These are phyloP conservation scores for Aspergillus funiculosus DNA, from an alignment of 495 filamentous ascomycete species.

Conservation along the genomic window DNA sequence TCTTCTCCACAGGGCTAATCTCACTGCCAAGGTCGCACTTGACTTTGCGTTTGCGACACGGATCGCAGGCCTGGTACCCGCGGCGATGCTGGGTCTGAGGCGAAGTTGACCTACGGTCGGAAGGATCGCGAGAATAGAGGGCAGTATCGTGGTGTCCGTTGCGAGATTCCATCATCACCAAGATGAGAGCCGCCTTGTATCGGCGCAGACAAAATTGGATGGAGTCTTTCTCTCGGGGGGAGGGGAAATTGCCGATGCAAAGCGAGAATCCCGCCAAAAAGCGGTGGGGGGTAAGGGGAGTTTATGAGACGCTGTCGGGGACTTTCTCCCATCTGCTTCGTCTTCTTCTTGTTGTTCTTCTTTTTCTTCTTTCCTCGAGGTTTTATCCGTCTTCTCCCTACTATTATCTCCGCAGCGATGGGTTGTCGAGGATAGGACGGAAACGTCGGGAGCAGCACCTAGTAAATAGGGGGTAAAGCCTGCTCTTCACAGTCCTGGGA, in stretches of 20 bases:
- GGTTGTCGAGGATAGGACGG: not conserved
- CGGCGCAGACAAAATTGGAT: constrained; percentile 24
- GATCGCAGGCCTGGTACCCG: constrained; percentile 84
- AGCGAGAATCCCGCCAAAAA: constrained; percentile 37
- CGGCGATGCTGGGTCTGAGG: constrained; percentile 55
- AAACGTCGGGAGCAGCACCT: too few relatives aligned
- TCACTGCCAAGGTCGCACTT: constrained; percentile 83
- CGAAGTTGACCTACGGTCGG: constrained; percentile 28
- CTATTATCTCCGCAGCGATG: too few relatives aligned
- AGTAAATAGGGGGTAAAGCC: too few relatives aligned
- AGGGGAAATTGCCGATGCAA: constrained; percentile 40
- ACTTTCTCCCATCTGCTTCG: constrained; percentile 3
- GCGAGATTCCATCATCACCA: constrained; percentile 19
- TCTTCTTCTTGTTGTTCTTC: too few relatives aligned
- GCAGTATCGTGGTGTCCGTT: constrained; percentile 14
- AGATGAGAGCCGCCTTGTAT: constrained; percentile 10
- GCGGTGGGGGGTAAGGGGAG: constrained; percentile 28
- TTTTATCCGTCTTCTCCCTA: too few relatives aligned
- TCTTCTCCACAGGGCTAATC: constrained; percentile 6
- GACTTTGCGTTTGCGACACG: constrained; percentile 85
- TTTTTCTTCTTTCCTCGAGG: too few relatives aligned
- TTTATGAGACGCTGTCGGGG: constrained; percentile 14
- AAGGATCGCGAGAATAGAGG: constrained; percentile 18
- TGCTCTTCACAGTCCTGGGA: not conserved
- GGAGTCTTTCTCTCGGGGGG: constrained; percentile 17